Evolutionary conservation across 352 stramenopile species (phyloP).

Genomic region (Globisporangium yorkense): DNA sequence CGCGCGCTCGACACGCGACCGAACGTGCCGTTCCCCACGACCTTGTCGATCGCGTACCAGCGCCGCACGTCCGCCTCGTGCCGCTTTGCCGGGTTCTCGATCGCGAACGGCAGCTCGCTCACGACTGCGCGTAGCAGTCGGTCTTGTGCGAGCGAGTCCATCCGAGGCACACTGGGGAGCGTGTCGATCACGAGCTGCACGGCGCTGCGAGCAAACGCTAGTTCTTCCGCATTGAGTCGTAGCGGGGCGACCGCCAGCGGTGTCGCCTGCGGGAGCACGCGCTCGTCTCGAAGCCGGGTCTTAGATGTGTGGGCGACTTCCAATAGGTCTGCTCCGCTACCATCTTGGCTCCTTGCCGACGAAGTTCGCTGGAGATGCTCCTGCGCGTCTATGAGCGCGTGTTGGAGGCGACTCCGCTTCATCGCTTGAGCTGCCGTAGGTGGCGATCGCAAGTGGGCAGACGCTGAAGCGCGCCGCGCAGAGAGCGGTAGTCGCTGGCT

Average conservation of each 20-base stretch:
- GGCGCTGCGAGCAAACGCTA: slow-evolving; percentile 4
- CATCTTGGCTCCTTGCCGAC: not conserved
- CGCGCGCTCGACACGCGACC: slow-evolving; percentile 35
- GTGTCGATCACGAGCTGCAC: not conserved
- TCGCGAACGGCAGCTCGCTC: slow-evolving; percentile 6
- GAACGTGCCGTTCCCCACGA: slow-evolving; percentile 50
- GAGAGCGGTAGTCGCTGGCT: not conserved
- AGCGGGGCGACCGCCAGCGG: not conserved
- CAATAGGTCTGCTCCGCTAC: not conserved
- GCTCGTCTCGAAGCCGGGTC: not conserved
- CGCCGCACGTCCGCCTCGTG: slow-evolving; percentile 11
- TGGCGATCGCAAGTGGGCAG: not conserved
- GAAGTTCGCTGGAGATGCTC: not conserved
- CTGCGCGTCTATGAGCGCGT: slow-evolving; percentile 14
- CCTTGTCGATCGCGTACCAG: slow-evolving; percentile 43
- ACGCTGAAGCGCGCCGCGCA: not conserved
- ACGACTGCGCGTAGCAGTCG: not conserved
- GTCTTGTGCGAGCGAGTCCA: not conserved
- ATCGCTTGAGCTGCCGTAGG: not conserved
- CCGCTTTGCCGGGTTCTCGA: slow-evolving; percentile 8
- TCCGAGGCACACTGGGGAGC: not conserved
- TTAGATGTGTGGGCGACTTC: not conserved
- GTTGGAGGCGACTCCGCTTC: slow-evolving; percentile 17
- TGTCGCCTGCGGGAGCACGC: too few relatives aligned
- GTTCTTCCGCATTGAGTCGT: not conserved